Evolutionary conservation across 129 eudicot species (phyloP).

Genomic region (Centrapalus pauciflorus): DNA sequence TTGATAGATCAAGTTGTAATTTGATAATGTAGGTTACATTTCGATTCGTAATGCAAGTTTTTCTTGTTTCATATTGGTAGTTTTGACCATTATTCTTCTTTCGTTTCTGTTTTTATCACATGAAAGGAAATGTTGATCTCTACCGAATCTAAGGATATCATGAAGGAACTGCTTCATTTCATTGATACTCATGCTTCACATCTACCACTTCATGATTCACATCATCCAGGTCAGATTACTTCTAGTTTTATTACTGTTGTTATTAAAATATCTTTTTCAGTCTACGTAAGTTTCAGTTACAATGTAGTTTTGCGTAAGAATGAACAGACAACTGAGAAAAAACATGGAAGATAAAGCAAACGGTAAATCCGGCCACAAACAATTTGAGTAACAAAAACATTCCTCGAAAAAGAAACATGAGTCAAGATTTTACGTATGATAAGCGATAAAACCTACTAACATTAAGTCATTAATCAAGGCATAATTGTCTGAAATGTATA

Average conservation of each 20-base stretch:
- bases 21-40: not conserved
- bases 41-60: not conserved
- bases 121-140: slow-evolving; percentile 56
- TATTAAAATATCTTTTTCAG: not conserved
- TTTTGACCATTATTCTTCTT: no score
- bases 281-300: not conserved
- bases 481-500: no score
- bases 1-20: slow-evolving; percentile 12
- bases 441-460: no score
- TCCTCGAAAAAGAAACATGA: not conserved
- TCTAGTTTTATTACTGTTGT: not conserved
- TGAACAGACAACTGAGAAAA: not conserved
- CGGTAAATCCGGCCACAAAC: not conserved
- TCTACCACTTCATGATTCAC: slow-evolving; percentile 36
- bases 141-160: slow-evolving; percentile 53
- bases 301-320: not conserved
- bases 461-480: no score
- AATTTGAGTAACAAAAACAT: no score
- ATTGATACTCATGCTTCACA: slow-evolving; percentile 34
- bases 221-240: slow-evolving; percentile 50
- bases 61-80: no score
- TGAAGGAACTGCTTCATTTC: slow-evolving; percentile 47
- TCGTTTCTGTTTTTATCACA: not conserved
- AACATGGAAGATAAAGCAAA: no score
- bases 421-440: not conserved